Evolutionary conservation across 2,329 filamentous ascomycete species (phyloP), one percentile per base, ranked within the genome.

Genomic region (Curvularia spicifera): DNA sequence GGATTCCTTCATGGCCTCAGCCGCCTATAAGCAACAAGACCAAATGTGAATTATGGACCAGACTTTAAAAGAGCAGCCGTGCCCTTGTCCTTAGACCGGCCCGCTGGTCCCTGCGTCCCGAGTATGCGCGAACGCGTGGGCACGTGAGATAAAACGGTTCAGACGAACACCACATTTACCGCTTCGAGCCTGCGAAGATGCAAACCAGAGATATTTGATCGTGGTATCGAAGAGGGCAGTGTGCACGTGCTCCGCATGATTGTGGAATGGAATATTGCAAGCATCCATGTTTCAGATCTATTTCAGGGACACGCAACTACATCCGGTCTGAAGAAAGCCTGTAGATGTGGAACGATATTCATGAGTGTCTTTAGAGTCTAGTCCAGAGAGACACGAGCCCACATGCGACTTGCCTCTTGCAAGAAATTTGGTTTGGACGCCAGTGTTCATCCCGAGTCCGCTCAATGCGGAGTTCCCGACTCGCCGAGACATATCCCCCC

Each of bases 401-500:
- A 37, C 13, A 18, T 37, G 15, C 35, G 35, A 18, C 15, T 37
- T 15, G 35, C 15, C 35, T 37, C 35, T 37, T 5, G 35, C 35
- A n/a, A 18, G 35, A 37, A 37, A 37, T 37, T 37, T 18, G 35
- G 13, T 5, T 37, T 37, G 15, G 5, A 37, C 15, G 13, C 31
- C 8, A 50, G 45, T 53, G 49, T 6, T 43, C 18, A 10, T n/a
- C 24, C 40, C 49, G 54, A 57, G 29, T 31, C 35, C 28, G 28
- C n/a, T 37, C 20, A n/a, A 22, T 42, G 56, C 56, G 47, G 56
- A 59, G 52, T 42, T 59, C 43, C 56, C 58, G 55, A 52, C 55
- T 55, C 51, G 55, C 51, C 51, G 51, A 56, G 46, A 51, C 40
- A 40, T 15, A 53, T 58, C 57, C 57, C 63, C 58, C 51, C 56